Percentiles rank a stretch among this genome's conserved stretches.
phyloP scores from a whole-genome alignment of 192 early-diverging fungal genomes.

The Nowakowskiella sp. region DNA sequence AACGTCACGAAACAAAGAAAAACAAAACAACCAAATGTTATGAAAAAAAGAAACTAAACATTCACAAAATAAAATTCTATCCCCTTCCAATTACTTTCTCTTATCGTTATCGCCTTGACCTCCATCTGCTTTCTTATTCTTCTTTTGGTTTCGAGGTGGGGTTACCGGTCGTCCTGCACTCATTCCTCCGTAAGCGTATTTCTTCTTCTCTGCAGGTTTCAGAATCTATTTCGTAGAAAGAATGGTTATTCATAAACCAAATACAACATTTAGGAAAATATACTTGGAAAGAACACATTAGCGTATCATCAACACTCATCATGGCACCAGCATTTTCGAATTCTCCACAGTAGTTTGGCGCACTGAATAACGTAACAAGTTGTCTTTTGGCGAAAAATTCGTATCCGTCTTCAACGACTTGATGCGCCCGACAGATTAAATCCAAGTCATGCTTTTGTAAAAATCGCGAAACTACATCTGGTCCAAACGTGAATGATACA shows the following conservation, averaged over 20 bases:
- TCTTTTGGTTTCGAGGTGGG: constrained; percentile 53
- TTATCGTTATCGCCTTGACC: too few relatives aligned
- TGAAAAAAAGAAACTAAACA: too few relatives aligned
- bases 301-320: constrained; percentile 63
- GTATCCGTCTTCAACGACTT: constrained; percentile 97
- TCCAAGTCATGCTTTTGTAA: constrained; percentile 96
- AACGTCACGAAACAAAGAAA: too few relatives aligned
- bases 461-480: constrained; percentile 86
- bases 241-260: background rate
- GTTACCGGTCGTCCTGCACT: constrained; percentile 58
- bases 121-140: constrained; percentile 28
- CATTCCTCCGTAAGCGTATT: constrained; percentile 67
- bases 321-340: constrained; percentile 63
- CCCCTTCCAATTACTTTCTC: too few relatives aligned
- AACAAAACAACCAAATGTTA: too few relatives aligned
- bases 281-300: constrained; percentile 62
- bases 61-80: too few relatives aligned
- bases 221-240: constrained; percentile 55
- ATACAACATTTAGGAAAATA: background rate
- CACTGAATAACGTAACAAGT: constrained; percentile 91
- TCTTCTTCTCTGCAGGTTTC: constrained; percentile 93
- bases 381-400: constrained; percentile 98
- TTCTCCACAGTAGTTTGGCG: constrained; percentile 92
- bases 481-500: constrained; percentile 92
- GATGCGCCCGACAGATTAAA: constrained; percentile 95